phyloP scores from a whole-genome alignment of 139 green algal genomes.

The Zygnema cylindricum region DNA sequence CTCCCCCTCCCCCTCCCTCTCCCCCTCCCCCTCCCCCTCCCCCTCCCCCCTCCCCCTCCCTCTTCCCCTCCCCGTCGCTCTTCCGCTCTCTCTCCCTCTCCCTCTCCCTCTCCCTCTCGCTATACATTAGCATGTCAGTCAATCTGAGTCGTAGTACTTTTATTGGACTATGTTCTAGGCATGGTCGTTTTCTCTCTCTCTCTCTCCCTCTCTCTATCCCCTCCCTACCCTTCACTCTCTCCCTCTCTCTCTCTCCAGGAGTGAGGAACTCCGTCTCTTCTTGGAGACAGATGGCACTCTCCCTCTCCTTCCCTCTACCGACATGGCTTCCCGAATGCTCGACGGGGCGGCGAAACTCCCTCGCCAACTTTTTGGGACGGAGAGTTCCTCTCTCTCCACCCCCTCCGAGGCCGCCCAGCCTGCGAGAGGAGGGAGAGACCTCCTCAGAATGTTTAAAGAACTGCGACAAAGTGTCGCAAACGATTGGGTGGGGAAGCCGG shows the following conservation, averaged over 20 bases:
- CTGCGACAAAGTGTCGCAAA: constrained; percentile 63
- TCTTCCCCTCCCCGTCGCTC: background rate
- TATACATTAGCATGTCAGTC: background rate
- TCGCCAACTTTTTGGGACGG: constrained; percentile 74
- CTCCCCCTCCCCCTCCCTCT: background rate
- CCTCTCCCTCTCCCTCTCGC: too few relatives aligned
- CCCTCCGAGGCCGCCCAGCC: constrained; percentile 60
- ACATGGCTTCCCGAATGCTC: constrained; percentile 67
- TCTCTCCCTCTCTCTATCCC: background rate
- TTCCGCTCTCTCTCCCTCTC: background rate
- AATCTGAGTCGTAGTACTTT: background rate
- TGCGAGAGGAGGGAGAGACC: constrained; percentile 70
- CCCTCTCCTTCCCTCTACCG: constrained; percentile 19
- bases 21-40: too few relatives aligned
- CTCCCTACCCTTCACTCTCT: constrained; percentile 18
- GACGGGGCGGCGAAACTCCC: constrained; percentile 79
- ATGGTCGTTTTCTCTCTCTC: too few relatives aligned
- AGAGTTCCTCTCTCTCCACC: constrained; percentile 20
- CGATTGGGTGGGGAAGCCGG: constrained; percentile 39
- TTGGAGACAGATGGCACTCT: constrained; percentile 80
- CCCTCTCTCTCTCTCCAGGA: constrained; percentile 52
- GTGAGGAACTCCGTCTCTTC: constrained; percentile 84
- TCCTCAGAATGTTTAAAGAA: constrained; percentile 81
- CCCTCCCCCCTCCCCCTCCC: too few relatives aligned
- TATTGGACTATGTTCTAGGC: constrained; percentile 6